Conservation (phyloP, 2,329 filamentous ascomycete species). For the Huntiella bhutanensis region DNA sequence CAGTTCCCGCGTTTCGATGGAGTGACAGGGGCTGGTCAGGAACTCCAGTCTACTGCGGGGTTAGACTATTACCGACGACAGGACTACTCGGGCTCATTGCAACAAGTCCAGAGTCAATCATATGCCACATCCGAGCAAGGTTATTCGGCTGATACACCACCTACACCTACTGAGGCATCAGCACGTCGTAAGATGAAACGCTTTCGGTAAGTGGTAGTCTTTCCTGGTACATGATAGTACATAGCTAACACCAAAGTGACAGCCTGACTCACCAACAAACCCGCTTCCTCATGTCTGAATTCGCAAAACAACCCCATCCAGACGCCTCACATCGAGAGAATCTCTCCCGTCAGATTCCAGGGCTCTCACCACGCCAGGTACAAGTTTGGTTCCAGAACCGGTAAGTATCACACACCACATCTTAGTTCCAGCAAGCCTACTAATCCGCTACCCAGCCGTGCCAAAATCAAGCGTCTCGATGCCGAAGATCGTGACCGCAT, state of each 20-base stretch:
- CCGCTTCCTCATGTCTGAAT: slow-evolving; percentile 94
- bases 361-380: slow-evolving; percentile 76
- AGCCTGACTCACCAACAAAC: slow-evolving; percentile 93
- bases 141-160: neutral
- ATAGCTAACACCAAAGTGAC: slow-evolving; percentile 2
- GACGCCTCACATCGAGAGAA: slow-evolving; percentile 80
- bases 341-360: slow-evolving; percentile 76
- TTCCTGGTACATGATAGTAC: neutral
- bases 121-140: too few species aligned
- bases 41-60: too few species aligned
- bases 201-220: slow-evolving; percentile 40
- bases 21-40: too few species aligned
- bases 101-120: too few species aligned
- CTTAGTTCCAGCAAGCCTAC: neutral
- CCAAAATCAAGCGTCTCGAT: slow-evolving; percentile 53
- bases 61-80: too few species aligned
- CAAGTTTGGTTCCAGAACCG: slow-evolving; percentile 98
- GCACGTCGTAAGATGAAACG: slow-evolving; percentile 55
- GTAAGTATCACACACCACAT: slow-evolving; percentile 28
- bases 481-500: slow-evolving; percentile 52
- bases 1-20: too few species aligned
- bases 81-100: too few species aligned
- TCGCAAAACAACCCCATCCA: slow-evolving; percentile 82
- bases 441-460: slow-evolving; percentile 21
- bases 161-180: slow-evolving; percentile 19